These are phyloP conservation scores for Fusarium sp. DNA, from an alignment of 2,329 filamentous ascomycete genomes.

Conservation along the genomic window DNA sequence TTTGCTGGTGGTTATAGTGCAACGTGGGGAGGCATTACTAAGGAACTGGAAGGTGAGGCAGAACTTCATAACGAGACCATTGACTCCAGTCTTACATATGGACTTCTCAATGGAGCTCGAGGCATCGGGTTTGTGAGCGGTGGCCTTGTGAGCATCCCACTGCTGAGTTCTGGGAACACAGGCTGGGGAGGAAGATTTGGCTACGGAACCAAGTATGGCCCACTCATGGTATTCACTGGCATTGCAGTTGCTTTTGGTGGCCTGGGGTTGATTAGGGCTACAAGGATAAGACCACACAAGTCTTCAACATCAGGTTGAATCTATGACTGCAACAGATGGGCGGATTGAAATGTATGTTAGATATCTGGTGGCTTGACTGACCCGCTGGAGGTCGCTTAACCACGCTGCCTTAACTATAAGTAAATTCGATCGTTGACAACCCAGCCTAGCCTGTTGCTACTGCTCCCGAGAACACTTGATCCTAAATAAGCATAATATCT, in stretches of 20 bases:
- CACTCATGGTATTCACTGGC: background rate
- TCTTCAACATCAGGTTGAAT: background rate
- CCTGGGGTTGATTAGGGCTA: background rate
- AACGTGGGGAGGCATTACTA: background rate
- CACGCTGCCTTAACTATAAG: background rate
- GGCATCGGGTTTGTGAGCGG: background rate
- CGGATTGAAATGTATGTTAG: rapidly evolving
- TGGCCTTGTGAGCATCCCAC: background rate
- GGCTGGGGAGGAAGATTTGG: background rate
- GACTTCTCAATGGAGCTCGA: background rate
- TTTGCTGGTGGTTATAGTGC: background rate
- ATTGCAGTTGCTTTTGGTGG: background rate
- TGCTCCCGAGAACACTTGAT: background rate
- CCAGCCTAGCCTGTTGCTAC: rapidly evolving
- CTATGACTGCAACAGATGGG: background rate
- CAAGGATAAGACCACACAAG: background rate
- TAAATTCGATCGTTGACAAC: rapidly evolving
- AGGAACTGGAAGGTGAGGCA: background rate
- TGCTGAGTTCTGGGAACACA: background rate
- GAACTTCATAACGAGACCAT: background rate
- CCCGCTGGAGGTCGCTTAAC: rapidly evolving
- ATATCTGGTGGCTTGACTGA: background rate
- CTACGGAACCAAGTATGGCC: background rate
- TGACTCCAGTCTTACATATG: background rate
- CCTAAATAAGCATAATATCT: rapidly evolving